Base-by-base conservation (phyloP, 2,329 filamentous ascomycete species). In the Lecanicillium sp. region DNA sequence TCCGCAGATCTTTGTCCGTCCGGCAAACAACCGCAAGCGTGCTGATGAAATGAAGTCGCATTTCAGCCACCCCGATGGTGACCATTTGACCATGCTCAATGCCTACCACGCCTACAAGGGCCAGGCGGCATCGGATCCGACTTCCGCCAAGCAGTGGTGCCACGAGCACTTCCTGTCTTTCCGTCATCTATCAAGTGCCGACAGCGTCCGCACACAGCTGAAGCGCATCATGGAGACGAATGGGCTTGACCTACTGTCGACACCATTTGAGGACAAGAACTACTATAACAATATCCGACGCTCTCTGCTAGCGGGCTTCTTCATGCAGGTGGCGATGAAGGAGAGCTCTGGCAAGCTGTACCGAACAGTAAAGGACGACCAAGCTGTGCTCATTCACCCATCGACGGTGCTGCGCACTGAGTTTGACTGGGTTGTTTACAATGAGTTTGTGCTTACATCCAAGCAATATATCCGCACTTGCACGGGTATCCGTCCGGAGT, bases 271-370 rank as follows among this genome's bases (percentile, higher is more conserved):
- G 53, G 82, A 97, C 66, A 95, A 94, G 71, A 87, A 94, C 57
- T 98, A 98, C 70, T 98, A 97, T 65, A 87, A 80, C 60, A 98
- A 98, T 61, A 98, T 98, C 54, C 85, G 90, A 32, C 81, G 88
- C 28, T 90, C 92, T 8, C 74, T 98, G 12, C 83, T 96, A 11
- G 77, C 89, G 1, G 92, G 94, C 25, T 98, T 98, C 74, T 98
- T 98, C 73, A 98, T 98, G 92, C 92, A 98, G 61, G 87, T 97
- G 17, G 94, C 92, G 43, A 96, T 94, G 79, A 87, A 84, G 58
- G 88, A 97, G 56, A 79, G 77, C 37, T 81, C 77, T 20, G 85
- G 86, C 56, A 97, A 97, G 72, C 78, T 86, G 30, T 98, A 98
- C 66, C 80, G 82, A 46, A 98, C 92, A 2, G 83, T 98, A 59